Conservation (phyloP, 495 filamentous ascomycete species). For the Cenococcum geophilum region DNA sequence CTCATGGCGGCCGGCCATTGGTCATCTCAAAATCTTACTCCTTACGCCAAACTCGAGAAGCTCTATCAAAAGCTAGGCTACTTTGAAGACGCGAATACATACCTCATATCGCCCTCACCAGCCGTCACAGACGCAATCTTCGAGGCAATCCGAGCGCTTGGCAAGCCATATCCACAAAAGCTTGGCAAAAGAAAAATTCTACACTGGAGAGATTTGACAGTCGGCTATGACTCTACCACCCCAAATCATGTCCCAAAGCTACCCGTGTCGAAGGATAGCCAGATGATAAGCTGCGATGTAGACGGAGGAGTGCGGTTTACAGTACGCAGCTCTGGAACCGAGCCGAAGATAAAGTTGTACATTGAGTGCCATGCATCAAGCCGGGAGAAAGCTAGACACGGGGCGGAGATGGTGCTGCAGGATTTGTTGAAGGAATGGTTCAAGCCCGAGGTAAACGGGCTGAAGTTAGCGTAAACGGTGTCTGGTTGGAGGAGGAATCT, state of each 20-base stretch:
- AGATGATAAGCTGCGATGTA: constrained; percentile 70
- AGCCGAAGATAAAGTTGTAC: constrained; percentile 51
- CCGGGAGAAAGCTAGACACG: constrained; percentile 44
- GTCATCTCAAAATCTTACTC: constrained; percentile 49
- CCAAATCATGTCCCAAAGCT: constrained; percentile 50
- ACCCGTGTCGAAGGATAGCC: constrained; percentile 52
- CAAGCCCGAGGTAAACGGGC: constrained; percentile 27
- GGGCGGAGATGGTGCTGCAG: constrained; percentile 50
- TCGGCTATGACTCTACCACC: constrained; percentile 56
- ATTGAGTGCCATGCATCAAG: constrained; percentile 34
- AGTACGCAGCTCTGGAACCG: constrained; percentile 62
- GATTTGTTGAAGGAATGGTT: constrained; percentile 57
- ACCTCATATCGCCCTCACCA: constrained; percentile 56
- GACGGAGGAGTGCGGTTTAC: constrained; percentile 59
- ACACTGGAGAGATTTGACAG: constrained; percentile 64
- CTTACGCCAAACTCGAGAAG: constrained; percentile 53
- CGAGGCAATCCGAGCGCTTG: constrained; percentile 47
- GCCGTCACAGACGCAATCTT: constrained; percentile 51
- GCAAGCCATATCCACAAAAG: constrained; percentile 40
- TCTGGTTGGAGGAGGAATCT: too few relatives aligned
- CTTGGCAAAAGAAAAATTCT: constrained; percentile 50
- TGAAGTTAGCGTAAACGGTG: constrained; percentile 23
- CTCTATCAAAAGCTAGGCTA: constrained; percentile 58
- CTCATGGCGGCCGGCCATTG: constrained; percentile 52
- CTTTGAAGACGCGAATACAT: constrained; percentile 62